Conservation (phyloP, 129 eudicot genomes). For the Helianthus tuberosus region DNA sequence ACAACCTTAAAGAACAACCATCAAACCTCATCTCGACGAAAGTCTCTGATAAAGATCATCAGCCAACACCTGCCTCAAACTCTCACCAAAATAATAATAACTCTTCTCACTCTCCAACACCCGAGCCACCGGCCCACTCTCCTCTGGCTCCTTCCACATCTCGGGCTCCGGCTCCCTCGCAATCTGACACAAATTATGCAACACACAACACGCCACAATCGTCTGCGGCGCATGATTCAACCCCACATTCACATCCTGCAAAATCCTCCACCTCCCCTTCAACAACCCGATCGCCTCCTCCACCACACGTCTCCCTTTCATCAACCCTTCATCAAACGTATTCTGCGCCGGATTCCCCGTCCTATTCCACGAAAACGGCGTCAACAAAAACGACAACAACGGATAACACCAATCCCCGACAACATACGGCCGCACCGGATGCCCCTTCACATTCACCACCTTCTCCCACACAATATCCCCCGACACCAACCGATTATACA, state of each 20-base stretch:
- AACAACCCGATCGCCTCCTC: constrained; percentile 88
- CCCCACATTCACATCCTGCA: constrained; percentile 92
- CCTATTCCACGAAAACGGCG: constrained; percentile 71
- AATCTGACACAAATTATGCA: constrained; percentile 95
- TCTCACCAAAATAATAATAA: constrained; percentile 76
- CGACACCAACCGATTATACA: constrained; percentile 66
- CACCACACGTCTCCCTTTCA: constrained; percentile 78
- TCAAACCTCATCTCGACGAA: constrained; percentile 69
- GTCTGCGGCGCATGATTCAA: constrained; percentile 92
- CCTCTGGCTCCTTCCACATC: constrained; percentile 89
- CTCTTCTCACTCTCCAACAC: constrained; percentile 84
- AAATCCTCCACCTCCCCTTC: constrained; percentile 95
- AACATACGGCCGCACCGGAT: constrained; percentile 80
- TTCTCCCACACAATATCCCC: constrained; percentile 95
- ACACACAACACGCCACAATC: constrained; percentile 90
- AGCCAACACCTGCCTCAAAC: constrained; percentile 84
- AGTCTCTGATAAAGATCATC: constrained; percentile 92
- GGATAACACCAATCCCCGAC: constrained; percentile 97
- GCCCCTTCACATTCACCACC: constrained; percentile 80
- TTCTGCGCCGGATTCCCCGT: constrained; percentile 84
- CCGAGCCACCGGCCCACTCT: constrained; percentile 65
- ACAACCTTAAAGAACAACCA: constrained; percentile 14
- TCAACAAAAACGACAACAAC: constrained; percentile 76
- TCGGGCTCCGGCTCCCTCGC: constrained; percentile 99
- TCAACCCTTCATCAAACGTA: constrained; percentile 76